A percentile compares a stretch with the other conserved stretches of the same genome.
Evolutionary conservation across 1,139 yeast genomes (phyloP).

Genomic region (Debaryomyces sp.): DNA sequence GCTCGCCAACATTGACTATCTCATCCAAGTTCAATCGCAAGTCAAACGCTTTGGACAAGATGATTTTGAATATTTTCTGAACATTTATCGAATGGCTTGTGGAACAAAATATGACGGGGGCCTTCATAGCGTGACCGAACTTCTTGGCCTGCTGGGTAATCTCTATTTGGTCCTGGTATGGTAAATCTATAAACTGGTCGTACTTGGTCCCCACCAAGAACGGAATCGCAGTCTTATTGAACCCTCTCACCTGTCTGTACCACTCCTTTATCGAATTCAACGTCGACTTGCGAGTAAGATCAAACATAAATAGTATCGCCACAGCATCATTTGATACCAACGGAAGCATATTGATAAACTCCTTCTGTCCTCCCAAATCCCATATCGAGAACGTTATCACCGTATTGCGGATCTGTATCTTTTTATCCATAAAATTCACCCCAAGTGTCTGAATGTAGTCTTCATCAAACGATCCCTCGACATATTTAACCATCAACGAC

Average conservation of each 20-base stretch:
- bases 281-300: constrained; percentile 84
- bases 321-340: constrained; percentile 93
- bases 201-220: constrained; percentile 92
- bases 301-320: constrained; percentile 91
- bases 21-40: constrained; percentile 83
- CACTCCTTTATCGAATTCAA: constrained; percentile 88
- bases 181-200: constrained; percentile 81
- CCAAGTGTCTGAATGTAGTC: constrained; percentile 93
- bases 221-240: constrained; percentile 91
- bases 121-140: constrained; percentile 90
- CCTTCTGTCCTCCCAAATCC: constrained; percentile 97
- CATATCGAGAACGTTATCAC: constrained; percentile 91
- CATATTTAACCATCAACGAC: constrained; percentile 94
- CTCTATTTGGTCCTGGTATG: constrained; percentile 81
- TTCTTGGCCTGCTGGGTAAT: constrained; percentile 83
- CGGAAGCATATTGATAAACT: constrained; percentile 95
- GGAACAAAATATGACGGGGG: constrained; percentile 88
- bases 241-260: constrained; percentile 92
- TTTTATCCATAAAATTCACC: constrained; percentile 93
- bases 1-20: constrained; percentile 83
- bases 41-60: constrained; percentile 90
- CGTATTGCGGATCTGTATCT: constrained; percentile 82
- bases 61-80: constrained; percentile 91
- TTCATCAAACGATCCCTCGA: constrained; percentile 90
- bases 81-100: constrained; percentile 92